Percentiles rank a stretch among this genome's conserved stretches.
Conservation (phyloP, 352 stramenopile species). For the Pythium aphanidermatum region DNA sequence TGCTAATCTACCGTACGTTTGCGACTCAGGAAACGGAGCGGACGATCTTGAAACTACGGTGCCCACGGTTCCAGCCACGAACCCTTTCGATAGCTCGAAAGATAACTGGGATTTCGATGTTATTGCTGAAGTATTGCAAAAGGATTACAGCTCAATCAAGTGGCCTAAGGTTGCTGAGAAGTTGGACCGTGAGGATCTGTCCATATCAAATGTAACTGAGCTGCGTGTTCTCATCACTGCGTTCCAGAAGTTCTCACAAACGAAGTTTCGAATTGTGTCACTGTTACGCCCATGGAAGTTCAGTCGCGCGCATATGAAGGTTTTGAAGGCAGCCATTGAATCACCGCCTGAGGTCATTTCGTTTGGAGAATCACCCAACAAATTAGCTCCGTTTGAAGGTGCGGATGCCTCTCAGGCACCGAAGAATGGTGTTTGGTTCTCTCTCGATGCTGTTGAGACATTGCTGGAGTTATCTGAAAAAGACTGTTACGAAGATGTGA, state of each 20-base stretch:
- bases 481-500: constrained; percentile 79
- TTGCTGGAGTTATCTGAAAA: constrained; percentile 74
- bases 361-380: constrained; percentile 74
- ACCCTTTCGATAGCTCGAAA: constrained; percentile 25
- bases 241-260: constrained; percentile 77
- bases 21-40: constrained; percentile 29
- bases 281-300: constrained; percentile 78
- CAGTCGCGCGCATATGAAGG: constrained; percentile 64
- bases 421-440: constrained; percentile 87
- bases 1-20: constrained; percentile 76
- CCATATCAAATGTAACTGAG: constrained; percentile 54
- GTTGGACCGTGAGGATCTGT: constrained; percentile 69
- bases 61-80: constrained; percentile 20
- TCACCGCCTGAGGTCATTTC: constrained; percentile 72
- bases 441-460: constrained; percentile 76
- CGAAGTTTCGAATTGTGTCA: constrained; percentile 68
- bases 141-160: constrained; percentile 81
- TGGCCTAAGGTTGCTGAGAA: constrained; percentile 84
- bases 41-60: constrained; percentile 19
- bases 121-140: constrained; percentile 79
- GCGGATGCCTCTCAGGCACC: constrained; percentile 78
- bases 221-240: constrained; percentile 69
- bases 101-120: constrained; percentile 83
- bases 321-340: constrained; percentile 76
- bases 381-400: constrained; percentile 80